phyloP scores from a whole-genome alignment of 129 eudicot genomes.

The Flaveria robusta region DNA sequence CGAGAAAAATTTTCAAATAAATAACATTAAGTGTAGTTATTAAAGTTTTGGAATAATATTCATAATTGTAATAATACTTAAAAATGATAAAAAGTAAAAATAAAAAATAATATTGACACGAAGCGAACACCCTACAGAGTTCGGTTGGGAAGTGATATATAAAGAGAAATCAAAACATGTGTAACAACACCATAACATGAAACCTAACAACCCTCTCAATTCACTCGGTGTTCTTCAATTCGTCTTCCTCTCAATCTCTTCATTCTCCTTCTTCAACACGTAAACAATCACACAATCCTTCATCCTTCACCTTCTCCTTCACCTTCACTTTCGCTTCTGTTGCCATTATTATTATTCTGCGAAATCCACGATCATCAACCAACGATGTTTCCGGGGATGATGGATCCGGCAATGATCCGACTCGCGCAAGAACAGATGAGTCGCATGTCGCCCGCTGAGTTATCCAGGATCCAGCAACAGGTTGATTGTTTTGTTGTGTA shows the following conservation, averaged over 20 bases:
- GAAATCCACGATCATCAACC: constrained; percentile 3
- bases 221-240: constrained; percentile 1
- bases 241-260: constrained; percentile 1
- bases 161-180: neutral
- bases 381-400: constrained; percentile 75
- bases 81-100: too few relatives aligned
- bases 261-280: neutral
- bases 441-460: constrained; percentile 88
- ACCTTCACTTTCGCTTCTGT: neutral
- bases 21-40: too few relatives aligned
- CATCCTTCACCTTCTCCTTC: constrained; percentile 1
- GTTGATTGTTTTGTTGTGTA: constrained; percentile 33
- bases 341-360: neutral
- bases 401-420: constrained; percentile 90
- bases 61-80: too few relatives aligned
- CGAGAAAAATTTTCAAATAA: too few relatives aligned
- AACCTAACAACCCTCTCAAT: too few relatives aligned
- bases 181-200: neutral
- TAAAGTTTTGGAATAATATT: too few relatives aligned
- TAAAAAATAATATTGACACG: too few relatives aligned
- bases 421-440: constrained; percentile 97
- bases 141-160: neutral
- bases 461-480: constrained; percentile 88
- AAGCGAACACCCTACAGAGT: too few relatives aligned
- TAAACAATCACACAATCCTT: constrained; percentile 1